Percentiles rank a stretch among this genome's conserved stretches.
phyloP scores from a whole-genome alignment of 139 green algal genomes.

The Monoraphidium neglectum region DNA sequence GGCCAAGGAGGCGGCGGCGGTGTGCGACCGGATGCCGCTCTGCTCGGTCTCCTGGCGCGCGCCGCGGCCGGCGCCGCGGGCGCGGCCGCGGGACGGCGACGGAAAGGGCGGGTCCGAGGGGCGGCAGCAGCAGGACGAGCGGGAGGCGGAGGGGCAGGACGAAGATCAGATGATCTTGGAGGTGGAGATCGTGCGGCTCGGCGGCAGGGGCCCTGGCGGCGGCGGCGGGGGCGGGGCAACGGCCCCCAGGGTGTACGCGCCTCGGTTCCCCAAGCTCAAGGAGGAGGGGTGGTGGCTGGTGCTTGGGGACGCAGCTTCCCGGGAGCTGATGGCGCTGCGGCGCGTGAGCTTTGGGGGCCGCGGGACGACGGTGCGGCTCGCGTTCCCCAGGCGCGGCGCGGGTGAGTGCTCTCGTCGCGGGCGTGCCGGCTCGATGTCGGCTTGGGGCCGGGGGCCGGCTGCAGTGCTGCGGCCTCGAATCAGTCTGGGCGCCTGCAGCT shows the following conservation, averaged over 20 bases:
- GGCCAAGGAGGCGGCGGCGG: slow-evolving; percentile 32
- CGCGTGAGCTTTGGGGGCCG: slow-evolving; percentile 64
- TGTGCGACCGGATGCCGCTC: slow-evolving; percentile 55
- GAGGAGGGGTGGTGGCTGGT: slow-evolving; percentile 98
- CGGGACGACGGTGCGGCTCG: slow-evolving; percentile 14
- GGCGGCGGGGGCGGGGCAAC: slow-evolving; percentile 11
- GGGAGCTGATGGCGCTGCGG: slow-evolving; percentile 85
- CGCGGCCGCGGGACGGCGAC: background rate
- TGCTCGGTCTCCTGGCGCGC: slow-evolving; percentile 26
- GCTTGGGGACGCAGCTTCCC: slow-evolving; percentile 51
- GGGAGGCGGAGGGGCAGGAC: background rate
- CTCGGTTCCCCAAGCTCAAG: slow-evolving; percentile 90
- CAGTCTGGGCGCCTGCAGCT: too few species aligned
- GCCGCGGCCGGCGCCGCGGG: background rate
- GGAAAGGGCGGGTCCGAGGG: background rate
- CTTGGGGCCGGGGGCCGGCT: too few species aligned
- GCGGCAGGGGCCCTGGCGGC: slow-evolving; percentile 17
- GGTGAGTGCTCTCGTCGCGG: too few species aligned
- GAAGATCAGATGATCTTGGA: slow-evolving; percentile 38
- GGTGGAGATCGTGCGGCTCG: slow-evolving; percentile 50
- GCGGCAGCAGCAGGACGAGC: background rate
- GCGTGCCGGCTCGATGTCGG: too few species aligned
- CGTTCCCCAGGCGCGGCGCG: background rate
- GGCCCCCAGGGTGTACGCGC: slow-evolving; percentile 66
- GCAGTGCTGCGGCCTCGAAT: too few species aligned